These are phyloP conservation scores for Clarireedia monteithiana DNA, from an alignment of 2,329 filamentous ascomycete species.

Conservation along the genomic window DNA sequence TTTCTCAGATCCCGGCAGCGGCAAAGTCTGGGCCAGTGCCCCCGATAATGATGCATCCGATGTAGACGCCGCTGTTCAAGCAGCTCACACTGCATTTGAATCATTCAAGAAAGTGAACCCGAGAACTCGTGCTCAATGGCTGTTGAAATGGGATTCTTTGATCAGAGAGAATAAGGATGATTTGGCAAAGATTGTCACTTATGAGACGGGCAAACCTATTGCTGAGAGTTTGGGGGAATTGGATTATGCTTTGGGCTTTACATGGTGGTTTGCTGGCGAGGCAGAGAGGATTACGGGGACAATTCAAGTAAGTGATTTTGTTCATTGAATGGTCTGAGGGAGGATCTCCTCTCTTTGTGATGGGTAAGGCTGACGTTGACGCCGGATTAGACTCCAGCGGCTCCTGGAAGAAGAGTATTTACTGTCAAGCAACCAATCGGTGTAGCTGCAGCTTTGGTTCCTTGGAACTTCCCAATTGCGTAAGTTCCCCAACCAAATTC, in stretches of 20 bases:
- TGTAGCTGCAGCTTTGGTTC: slow-evolving; percentile 59
- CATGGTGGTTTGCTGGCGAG: slow-evolving; percentile 51
- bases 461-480: slow-evolving; percentile 66
- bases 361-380: neutral
- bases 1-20: slow-evolving; percentile 37
- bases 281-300: slow-evolving; percentile 56
- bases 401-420: slow-evolving; percentile 57
- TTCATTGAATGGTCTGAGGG: neutral
- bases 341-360: neutral
- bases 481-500: slow-evolving; percentile 21
- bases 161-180: slow-evolving; percentile 56
- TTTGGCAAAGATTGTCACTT: slow-evolving; percentile 53
- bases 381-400: slow-evolving; percentile 39
- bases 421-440: slow-evolving; percentile 70
- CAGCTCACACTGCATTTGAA: slow-evolving; percentile 53
- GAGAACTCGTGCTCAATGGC: slow-evolving; percentile 50
- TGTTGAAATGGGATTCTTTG: slow-evolving; percentile 58
- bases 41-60: slow-evolving; percentile 43
- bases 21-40: slow-evolving; percentile 35
- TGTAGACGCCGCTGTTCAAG: slow-evolving; percentile 51
- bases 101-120: slow-evolving; percentile 53
- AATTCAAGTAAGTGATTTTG: slow-evolving; percentile 30
- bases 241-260: slow-evolving; percentile 44
- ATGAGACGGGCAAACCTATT: slow-evolving; percentile 48
- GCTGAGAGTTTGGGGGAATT: slow-evolving; percentile 44